Evolutionary conservation across 768 basidiomycete genomes (phyloP).

Genomic region (Kwoniella sp.): DNA sequence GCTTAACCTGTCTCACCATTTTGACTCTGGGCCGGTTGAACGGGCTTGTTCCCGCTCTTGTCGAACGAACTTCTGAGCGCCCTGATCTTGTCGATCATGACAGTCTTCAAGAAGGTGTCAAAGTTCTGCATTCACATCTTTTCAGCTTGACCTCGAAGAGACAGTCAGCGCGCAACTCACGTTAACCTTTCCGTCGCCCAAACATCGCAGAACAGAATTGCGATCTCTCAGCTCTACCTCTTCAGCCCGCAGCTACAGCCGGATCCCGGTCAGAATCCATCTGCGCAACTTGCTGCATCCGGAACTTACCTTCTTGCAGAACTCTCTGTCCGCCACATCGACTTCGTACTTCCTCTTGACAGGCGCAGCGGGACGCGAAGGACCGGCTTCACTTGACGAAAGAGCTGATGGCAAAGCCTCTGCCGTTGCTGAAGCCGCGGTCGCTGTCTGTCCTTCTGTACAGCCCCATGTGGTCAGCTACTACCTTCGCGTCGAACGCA

Average conservation of each 20-base stretch:
- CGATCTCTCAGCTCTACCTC: constrained; percentile 58
- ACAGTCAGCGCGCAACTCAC: constrained; percentile 54
- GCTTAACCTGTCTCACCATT: background rate
- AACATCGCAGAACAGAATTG: constrained; percentile 69
- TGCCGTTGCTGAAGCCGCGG: constrained; percentile 18
- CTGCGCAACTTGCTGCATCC: too few relatives aligned
- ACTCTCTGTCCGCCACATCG: constrained; percentile 70
- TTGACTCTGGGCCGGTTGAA: constrained; percentile 4
- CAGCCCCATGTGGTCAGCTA: too few relatives aligned
- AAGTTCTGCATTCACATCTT: constrained; percentile 63
- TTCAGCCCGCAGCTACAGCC: constrained; percentile 54
- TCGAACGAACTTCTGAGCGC: constrained; percentile 55
- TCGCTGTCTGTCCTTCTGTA: constrained; percentile 2
- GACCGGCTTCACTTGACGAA: constrained; percentile 33
- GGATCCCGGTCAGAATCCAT: background rate
- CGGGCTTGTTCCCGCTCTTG: constrained; percentile 7
- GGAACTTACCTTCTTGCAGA: constrained; percentile 72
- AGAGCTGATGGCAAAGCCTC: constrained; percentile 15
- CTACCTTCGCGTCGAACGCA: background rate
- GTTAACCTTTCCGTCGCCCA: constrained; percentile 64
- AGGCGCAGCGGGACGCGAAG: constrained; percentile 51
- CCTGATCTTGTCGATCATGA: constrained; percentile 73
- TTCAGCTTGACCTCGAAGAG: background rate
- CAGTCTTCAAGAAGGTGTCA: constrained; percentile 58
- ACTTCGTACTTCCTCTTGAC: constrained; percentile 73